phyloP scores from a whole-genome alignment of 768 basidiomycete genomes.

The Psilocybe azurescens region DNA sequence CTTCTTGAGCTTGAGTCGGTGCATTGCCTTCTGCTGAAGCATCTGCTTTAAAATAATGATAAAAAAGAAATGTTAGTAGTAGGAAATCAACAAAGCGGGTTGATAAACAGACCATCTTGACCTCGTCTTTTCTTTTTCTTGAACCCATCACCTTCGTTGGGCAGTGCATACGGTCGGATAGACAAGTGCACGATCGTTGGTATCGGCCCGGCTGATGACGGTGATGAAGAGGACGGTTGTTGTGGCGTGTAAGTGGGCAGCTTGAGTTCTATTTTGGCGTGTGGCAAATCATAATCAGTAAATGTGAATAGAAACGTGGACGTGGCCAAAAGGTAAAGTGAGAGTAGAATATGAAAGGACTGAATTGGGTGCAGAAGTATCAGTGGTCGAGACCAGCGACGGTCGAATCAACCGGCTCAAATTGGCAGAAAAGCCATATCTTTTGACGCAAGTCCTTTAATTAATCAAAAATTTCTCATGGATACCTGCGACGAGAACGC shows the following conservation, averaged over 20 bases:
- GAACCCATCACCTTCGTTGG: conserved; percentile 51
- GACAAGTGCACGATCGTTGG: conserved; percentile 81
- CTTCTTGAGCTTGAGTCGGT: conserved; percentile 13
- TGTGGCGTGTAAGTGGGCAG: conserved; percentile 43
- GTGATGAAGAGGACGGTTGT: conserved; percentile 27
- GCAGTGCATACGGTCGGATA: conserved; percentile 61
- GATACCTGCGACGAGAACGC: not conserved
- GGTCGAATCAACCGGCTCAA: not conserved
- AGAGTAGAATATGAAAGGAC: not conserved
- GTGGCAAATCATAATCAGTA: conserved; percentile 14
- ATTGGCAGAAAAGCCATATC: not conserved
- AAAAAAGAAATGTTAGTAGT: not conserved
- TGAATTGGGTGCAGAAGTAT: too few relatives aligned
- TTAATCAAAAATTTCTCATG: not conserved
- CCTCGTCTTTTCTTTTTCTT: conserved; percentile 59
- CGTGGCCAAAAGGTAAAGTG: conserved; percentile 13
- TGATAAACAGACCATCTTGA: conserved; percentile 32
- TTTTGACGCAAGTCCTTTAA: not conserved
- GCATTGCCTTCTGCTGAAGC: conserved; percentile 15
- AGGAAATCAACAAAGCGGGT: too few relatives aligned
- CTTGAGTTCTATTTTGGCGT: conserved; percentile 38
- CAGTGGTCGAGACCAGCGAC: not conserved
- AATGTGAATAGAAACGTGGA: conserved; percentile 2
- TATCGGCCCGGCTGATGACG: conserved; percentile 29
- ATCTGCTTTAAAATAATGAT: conserved; percentile 10